These are phyloP conservation scores for Haplographium delicatum DNA, from an alignment of 495 filamentous ascomycete genomes.

Conservation along the genomic window DNA sequence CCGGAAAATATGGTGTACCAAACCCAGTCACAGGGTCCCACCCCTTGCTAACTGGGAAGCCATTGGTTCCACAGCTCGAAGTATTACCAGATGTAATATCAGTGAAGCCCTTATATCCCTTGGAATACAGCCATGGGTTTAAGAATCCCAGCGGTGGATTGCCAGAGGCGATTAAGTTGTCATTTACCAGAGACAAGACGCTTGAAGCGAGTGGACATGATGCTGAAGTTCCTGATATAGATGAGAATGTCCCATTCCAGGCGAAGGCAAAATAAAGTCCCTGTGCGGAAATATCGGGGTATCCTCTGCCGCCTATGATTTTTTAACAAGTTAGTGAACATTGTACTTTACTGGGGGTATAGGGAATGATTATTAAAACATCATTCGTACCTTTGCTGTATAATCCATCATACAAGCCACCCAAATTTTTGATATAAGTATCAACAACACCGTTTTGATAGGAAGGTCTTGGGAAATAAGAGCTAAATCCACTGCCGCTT, in stretches of 20 bases:
- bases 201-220: conserved; percentile 31
- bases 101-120: conserved; percentile 51
- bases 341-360: too few relatives aligned
- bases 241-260: conserved; percentile 40
- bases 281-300: conserved; percentile 70
- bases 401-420: conserved; percentile 12
- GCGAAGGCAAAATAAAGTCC: conserved; percentile 47
- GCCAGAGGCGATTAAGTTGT: conserved; percentile 49
- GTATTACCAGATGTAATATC: conserved; percentile 57
- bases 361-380: background rate
- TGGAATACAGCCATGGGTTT: conserved; percentile 55
- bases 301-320: conserved; percentile 55
- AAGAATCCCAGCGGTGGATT: conserved; percentile 57
- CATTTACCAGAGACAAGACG: conserved; percentile 58
- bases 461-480: conserved; percentile 54
- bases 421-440: conserved; percentile 44
- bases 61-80: conserved; percentile 47
- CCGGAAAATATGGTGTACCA: conserved; percentile 51
- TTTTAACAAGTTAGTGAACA: too few relatives aligned
- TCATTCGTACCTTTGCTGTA: conserved; percentile 11
- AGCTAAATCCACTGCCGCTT: conserved; percentile 66
- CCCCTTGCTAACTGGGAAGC: conserved; percentile 48
- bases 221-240: conserved; percentile 38
- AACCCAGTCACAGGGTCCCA: conserved; percentile 65
- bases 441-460: conserved; percentile 60